Base-by-base conservation (phyloP, 208 protist genomes). In the Trypanosoma theileri region DNA sequence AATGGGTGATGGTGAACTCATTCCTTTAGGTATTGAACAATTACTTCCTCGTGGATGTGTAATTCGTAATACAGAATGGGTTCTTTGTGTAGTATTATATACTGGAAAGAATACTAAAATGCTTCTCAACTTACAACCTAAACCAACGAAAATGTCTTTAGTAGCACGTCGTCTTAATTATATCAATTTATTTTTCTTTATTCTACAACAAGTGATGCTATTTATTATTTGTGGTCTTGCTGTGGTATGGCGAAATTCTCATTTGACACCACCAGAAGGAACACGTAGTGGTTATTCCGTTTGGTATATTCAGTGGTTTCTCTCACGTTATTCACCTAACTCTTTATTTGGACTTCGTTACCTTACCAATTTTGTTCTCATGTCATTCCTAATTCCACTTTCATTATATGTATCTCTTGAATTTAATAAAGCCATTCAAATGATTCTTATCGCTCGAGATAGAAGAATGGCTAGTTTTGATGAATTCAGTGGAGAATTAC, bases 21-120 rank as follows among this genome's bases (percentile, higher is more conserved):
- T 93, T 48, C 61, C 86, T 11, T 66, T 96, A 19, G 85, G 77
- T 42, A 85, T 95, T 55, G 92, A 94, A 16, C 86, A 98, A 65
- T 85, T 97, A 50, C 31, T 97, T 4, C 88, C 94, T 0, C 83
- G 93, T 22, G 93, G 93, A 11, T 94, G 85, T 65, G 68, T 89
- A 0, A 67, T 98, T 12, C 82, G 89, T 40, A 97, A 97, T 74
- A 98, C 96, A 28, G 77, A 94, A 56, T 97, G 89, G 81, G 83
- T 96, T 0, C 73, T 97, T 10, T 86, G 75, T 11, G 71, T 82
- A 0, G 88, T 93, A 1, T 60, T 98, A 11, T 98, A 97, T 75
- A 93, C 91, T 0, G 92, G 95, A 21, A 67, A 71, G 9, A 62
- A 96, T 60, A 97, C 92, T 7, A 98, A 97, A 73, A 91, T 96